Conservation (phyloP, 2,329 filamentous ascomycete species). For the Arthrinium phaeospermum region DNA sequence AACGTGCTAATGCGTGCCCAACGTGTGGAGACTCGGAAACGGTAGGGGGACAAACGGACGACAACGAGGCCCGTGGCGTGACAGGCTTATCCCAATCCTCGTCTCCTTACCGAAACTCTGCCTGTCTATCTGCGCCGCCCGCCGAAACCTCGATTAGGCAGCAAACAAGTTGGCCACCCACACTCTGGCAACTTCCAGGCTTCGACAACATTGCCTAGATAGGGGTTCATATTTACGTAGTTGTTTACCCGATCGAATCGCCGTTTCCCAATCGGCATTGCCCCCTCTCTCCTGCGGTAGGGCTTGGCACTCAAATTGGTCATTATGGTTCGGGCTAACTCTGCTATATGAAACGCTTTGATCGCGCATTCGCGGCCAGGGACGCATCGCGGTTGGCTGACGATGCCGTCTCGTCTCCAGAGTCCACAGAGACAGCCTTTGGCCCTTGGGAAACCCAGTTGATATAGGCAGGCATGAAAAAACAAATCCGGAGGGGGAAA, state of each 20-base stretch:
- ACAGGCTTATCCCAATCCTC: background rate
- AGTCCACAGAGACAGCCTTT: constrained; percentile 1
- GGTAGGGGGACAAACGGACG: background rate
- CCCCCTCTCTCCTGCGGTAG: background rate
- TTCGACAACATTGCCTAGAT: background rate
- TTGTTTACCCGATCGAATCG: background rate
- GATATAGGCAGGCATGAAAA: background rate
- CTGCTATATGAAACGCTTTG: background rate
- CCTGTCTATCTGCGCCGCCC: background rate
- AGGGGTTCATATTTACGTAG: background rate
- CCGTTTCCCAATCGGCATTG: background rate
- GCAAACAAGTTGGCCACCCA: background rate
- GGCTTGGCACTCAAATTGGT: background rate
- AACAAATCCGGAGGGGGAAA: background rate
- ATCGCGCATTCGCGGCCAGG: background rate
- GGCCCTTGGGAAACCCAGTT: background rate
- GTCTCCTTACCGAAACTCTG: background rate
- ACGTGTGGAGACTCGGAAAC: background rate
- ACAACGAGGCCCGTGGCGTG: background rate
- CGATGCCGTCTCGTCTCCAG: background rate
- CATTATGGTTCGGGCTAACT: background rate
- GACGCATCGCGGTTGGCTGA: background rate
- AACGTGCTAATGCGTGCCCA: background rate
- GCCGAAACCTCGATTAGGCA: background rate
- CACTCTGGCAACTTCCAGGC: background rate